Evolutionary conservation across 2,329 filamentous ascomycete species (phyloP).

Genomic region (Biscogniauxia mediterranea): DNA sequence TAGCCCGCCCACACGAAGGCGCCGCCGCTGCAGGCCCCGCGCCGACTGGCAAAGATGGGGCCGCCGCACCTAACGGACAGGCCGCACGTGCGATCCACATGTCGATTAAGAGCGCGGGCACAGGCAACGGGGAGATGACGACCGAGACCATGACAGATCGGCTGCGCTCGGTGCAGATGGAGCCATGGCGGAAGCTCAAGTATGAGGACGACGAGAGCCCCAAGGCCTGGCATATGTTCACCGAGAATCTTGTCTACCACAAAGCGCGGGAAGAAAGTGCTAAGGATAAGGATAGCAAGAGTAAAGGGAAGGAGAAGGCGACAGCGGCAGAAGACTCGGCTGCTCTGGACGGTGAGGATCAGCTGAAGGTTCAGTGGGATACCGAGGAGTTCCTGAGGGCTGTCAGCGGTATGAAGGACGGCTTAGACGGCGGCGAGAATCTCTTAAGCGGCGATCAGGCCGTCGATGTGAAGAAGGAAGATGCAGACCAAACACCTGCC

Average conservation of each 20-base stretch:
- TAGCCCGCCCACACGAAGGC: conserved; percentile 40
- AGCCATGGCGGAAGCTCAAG: conserved; percentile 75
- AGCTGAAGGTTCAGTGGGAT: conserved; percentile 28
- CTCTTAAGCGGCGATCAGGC: conserved; percentile 14
- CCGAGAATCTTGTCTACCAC: conserved; percentile 65
- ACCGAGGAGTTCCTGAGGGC: conserved; percentile 32
- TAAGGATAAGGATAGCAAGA: conserved; percentile 2
- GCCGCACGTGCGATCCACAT: conserved; percentile 80
- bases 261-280: not conserved
- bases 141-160: conserved; percentile 73
- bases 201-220: conserved; percentile 81
- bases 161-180: conserved; percentile 74
- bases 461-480: conserved; percentile 27
- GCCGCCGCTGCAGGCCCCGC: conserved; percentile 20
- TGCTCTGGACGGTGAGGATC: conserved; percentile 13
- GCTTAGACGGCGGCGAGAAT: conserved; percentile 24
- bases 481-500: conserved; percentile 6
- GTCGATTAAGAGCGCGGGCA: conserved; percentile 74
- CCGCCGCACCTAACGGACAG: conserved; percentile 32
- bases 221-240: conserved; percentile 73
- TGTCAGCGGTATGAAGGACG: conserved; percentile 30
- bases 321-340: not conserved
- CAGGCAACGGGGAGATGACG: conserved; percentile 58
- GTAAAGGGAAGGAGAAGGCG: conserved; percentile 17
- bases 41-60: conserved; percentile 32